phyloP scores from a whole-genome alignment of 257 asterid species.

The Fraxinus quadrangulata region DNA sequence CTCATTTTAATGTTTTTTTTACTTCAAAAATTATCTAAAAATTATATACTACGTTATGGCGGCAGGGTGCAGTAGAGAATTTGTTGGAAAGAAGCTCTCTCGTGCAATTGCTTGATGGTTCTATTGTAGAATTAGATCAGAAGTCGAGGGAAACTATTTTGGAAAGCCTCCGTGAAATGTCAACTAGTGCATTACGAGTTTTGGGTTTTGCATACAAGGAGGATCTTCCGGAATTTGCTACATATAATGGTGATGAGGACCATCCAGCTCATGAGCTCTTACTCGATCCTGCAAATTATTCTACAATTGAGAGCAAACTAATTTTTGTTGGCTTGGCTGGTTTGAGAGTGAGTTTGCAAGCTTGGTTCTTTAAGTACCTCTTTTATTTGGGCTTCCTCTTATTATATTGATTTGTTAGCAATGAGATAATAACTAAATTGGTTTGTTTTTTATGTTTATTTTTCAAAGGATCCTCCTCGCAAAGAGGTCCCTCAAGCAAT shows the following conservation, averaged over 20 bases:
- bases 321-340: slow-evolving; percentile 95
- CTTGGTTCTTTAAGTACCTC: slow-evolving; percentile 6
- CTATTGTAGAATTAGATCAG: slow-evolving; percentile 63
- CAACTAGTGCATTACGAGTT: slow-evolving; percentile 86
- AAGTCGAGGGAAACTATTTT: slow-evolving; percentile 48
- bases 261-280: slow-evolving; percentile 91
- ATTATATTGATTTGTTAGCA: neutral
- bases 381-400: neutral
- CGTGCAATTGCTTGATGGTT: slow-evolving; percentile 83
- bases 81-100: slow-evolving; percentile 84
- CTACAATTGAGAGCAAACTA: slow-evolving; percentile 82
- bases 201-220: slow-evolving; percentile 91
- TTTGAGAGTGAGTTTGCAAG: slow-evolving; percentile 70
- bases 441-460: slow-evolving; percentile 4
- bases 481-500: slow-evolving; percentile 94
- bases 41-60: slow-evolving; percentile 24
- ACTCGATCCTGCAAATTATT: slow-evolving; percentile 78
- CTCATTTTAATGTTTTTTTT: neutral
- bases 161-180: slow-evolving; percentile 77
- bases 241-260: slow-evolving; percentile 90
- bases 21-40: neutral
- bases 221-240: slow-evolving; percentile 63
- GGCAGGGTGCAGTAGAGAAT: slow-evolving; percentile 96
- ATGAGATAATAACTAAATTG: neutral
- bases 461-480: slow-evolving; percentile 83